Evolutionary conservation across 129 eudicot genomes (phyloP), one percentile per base, ranked within the genome.

Genomic region (Tagetes patula): DNA sequence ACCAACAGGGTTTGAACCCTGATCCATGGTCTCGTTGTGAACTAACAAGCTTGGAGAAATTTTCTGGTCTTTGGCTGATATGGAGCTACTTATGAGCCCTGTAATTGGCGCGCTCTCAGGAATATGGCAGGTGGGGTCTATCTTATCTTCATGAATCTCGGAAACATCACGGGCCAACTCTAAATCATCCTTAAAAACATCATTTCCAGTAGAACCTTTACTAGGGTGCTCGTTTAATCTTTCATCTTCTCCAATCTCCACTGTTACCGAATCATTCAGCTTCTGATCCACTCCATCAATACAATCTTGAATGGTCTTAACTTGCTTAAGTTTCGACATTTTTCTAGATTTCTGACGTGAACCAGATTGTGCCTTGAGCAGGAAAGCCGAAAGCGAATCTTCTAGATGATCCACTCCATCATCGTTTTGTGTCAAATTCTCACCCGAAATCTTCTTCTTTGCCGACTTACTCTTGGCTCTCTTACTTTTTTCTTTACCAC

Each of bases 301-400:
- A 3, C 69, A 37, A 66, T 50, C 64, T 77, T 75, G 67, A 80
- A 34, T 67, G 14, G 71, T 65, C 86, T 65, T 77, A 59, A 52
- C 76, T 69, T 66, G 78, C 75, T 85, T 88, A 50, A 43, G 75
- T 60, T 69, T 78, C 8, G 75, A 72, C 64, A 63, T 34, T 71
- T 72, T 76, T 34, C 72, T 86, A 32, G 86, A 81, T 74, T 83
- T 91, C 81, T 70, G 77, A 45, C 27, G 70, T 41, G 65, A 79
- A 65, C 87, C 90, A 31, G 90, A 76, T 63, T 87, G 96, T 40
- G 87, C 88, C 72, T 86, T 91, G 8, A 74, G 88, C 8, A 88
- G 68, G 65, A 84, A 87, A 73, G 78, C 77, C 20, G 96, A 92
- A 47, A 93, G 50, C 0, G 95, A 87, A 77, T 89, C 98, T 52